Conservation (phyloP, 139 green algal genomes). For the Axilococcus clingmanii region DNA sequence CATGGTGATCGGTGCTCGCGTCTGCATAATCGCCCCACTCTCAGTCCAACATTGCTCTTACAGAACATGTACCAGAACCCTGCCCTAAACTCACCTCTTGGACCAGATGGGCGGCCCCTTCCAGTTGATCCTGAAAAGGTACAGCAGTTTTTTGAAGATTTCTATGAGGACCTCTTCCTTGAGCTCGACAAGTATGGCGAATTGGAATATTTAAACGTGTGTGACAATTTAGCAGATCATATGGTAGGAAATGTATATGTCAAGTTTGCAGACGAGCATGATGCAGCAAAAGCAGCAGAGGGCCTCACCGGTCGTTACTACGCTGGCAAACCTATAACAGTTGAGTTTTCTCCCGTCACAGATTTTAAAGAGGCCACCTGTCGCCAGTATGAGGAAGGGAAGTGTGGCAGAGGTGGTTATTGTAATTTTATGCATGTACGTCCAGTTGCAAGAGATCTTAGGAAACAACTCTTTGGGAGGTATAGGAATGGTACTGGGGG, state of each 20-base stretch:
- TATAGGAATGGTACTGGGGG: constrained; percentile 50
- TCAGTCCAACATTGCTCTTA: constrained; percentile 82
- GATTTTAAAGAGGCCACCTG: constrained; percentile 96
- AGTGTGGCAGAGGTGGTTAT: constrained; percentile 91
- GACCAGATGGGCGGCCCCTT: constrained; percentile 71
- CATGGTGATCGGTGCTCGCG: constrained; percentile 96
- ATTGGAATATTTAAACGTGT: constrained; percentile 94
- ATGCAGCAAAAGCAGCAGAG: constrained; percentile 50
- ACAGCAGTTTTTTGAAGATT: constrained; percentile 94
- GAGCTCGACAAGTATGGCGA: constrained; percentile 88
- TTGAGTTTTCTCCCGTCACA: constrained; percentile 95
- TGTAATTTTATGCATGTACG: constrained; percentile 99
- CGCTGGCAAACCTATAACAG: constrained; percentile 75
- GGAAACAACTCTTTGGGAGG: constrained; percentile 63
- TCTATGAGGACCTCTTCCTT: constrained; percentile 98
- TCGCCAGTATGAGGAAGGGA: constrained; percentile 97
- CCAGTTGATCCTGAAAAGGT: constrained; percentile 67
- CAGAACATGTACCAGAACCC: constrained; percentile 97
- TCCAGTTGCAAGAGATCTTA: constrained; percentile 58
- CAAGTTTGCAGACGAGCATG: constrained; percentile 89
- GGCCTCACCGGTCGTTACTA: constrained; percentile 72
- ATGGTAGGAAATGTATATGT: constrained; percentile 94
- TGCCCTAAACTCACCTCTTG: constrained; percentile 68
- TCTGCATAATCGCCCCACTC: constrained; percentile 91
- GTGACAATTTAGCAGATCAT: constrained; percentile 97